These are phyloP conservation scores for Aspergillus niger DNA, from an alignment of 2,329 filamentous ascomycete species.

Conservation along the genomic window DNA sequence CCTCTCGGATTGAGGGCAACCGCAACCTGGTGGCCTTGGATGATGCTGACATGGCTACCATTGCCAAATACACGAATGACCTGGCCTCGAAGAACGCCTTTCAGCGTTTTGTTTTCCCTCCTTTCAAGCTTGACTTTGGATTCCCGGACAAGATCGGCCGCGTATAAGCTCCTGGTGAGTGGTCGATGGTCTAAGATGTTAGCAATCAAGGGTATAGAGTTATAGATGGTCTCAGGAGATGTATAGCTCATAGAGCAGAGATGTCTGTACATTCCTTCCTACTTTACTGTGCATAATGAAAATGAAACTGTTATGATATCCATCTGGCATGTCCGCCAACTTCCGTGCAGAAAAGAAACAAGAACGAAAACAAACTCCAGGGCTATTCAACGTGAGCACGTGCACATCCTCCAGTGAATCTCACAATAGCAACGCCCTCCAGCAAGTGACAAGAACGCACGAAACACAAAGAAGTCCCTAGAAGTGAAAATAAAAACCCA, in stretches of 20 bases:
- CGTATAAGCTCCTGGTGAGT: background rate
- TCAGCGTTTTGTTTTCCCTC: conserved; percentile 64
- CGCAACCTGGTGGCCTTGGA: conserved; percentile 43
- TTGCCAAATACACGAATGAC: conserved; percentile 40
- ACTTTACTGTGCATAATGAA: conserved; percentile 7
- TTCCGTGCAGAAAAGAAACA: background rate
- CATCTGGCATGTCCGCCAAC: background rate
- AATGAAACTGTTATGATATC: background rate
- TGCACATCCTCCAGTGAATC: background rate
- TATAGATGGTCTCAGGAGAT: background rate
- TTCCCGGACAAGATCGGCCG: conserved; percentile 65
- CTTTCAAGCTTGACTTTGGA: conserved; percentile 68
- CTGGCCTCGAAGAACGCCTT: conserved; percentile 36
- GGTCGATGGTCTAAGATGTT: background rate
- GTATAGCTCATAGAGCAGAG: background rate
- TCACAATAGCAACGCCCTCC: background rate
- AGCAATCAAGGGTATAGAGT: background rate
- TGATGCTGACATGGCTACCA: conserved; percentile 38
- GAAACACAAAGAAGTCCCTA: background rate
- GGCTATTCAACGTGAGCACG: background rate
- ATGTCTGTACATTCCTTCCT: conserved; percentile 2
- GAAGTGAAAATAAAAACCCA: background rate
- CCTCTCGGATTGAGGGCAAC: conserved; percentile 45
- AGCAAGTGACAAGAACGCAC: background rate
- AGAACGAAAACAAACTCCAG: background rate